A percentile compares a stretch with the other conserved stretches of the same genome.
Evolutionary conservation across 2,329 filamentous ascomycete species (phyloP).

Genomic region (Trichoderma asperellum): DNA sequence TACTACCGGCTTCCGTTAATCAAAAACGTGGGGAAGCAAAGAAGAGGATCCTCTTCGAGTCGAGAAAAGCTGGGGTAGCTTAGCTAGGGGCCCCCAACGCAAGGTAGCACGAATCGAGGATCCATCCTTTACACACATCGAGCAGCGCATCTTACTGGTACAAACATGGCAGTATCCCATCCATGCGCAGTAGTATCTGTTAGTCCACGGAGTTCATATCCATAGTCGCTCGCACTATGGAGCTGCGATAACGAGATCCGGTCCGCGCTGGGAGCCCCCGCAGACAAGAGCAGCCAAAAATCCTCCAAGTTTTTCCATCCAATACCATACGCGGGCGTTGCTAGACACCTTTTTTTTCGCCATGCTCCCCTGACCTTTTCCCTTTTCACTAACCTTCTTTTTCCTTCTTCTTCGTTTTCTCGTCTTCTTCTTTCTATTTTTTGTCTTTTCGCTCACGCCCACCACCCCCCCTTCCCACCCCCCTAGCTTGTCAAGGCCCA

Average conservation of each 20-base stretch:
- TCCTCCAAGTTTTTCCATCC: slow-evolving; percentile 7
- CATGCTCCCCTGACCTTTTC: slow-evolving; percentile 2
- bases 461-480: background rate
- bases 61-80: slow-evolving; percentile 24
- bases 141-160: background rate
- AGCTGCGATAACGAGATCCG: slow-evolving; percentile 25
- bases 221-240: slow-evolving; percentile 15
- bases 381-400: background rate
- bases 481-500: background rate
- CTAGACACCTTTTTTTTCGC: background rate
- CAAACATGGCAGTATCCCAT: background rate
- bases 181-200: slow-evolving; percentile 1
- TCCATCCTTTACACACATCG: background rate
- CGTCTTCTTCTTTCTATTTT: background rate
- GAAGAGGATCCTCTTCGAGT: background rate
- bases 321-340: background rate
- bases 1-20: background rate
- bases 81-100: background rate
- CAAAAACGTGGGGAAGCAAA: slow-evolving; percentile 15
- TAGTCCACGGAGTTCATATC: background rate
- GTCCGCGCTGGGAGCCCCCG: slow-evolving; percentile 15
- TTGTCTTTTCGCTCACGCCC: background rate
- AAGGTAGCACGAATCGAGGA: background rate
- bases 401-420: background rate
- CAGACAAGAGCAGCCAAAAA: slow-evolving; percentile 9